Base-by-base conservation (phyloP, 305 asterid genomes). In the Fraxinus dipetala region DNA sequence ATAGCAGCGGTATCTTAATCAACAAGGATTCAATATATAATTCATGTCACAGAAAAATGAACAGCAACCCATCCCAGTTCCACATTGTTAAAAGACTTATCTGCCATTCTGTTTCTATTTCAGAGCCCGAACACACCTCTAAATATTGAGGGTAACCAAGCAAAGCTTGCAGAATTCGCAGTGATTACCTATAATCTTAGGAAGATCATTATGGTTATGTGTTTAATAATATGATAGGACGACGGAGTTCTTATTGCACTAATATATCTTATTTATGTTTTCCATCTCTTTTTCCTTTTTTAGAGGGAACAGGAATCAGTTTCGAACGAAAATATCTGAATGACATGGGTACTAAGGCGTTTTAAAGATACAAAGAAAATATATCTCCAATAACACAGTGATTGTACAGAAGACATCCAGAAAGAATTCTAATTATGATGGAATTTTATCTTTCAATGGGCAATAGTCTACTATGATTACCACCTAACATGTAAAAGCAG, bases 1-100 rank as follows among this genome's bases (percentile, higher is more conserved):
- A 86, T 74, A 81, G 40, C 28, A 54, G 80, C 48, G 79, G 77
- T 10, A 24, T 69, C 63, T 56, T 40, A 20, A 84, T 85, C 84
- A 84, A 34, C 73, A 83, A 24, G 67, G n/a, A 36, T 7, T 73
- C 22, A 13, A 76, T 16, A 2, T 45, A 4, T 28, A 11, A 72
- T 7, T 59, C 38, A 35, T 69, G 56, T 36, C 63, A 72, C 22
- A 63, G 48, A 81, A 70, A 43, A 80, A 48, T 35, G 65, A 28
- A 20, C 5, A 22, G 30, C 28, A 61, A 3, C 70, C 70, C 70
- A 22, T 18, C 70, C 31, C 70, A 61, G 31, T 61, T 20, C 31
- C 31, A 61, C 70, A 61, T 22, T 22, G 70, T 8, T 22, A 20
- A 59, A 59, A 61, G 31, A 61, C 30, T 61, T 61, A 9, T n/a